Base-by-base conservation (phyloP, 2,329 filamentous ascomycete species). In the Trichophaea hybrida region DNA sequence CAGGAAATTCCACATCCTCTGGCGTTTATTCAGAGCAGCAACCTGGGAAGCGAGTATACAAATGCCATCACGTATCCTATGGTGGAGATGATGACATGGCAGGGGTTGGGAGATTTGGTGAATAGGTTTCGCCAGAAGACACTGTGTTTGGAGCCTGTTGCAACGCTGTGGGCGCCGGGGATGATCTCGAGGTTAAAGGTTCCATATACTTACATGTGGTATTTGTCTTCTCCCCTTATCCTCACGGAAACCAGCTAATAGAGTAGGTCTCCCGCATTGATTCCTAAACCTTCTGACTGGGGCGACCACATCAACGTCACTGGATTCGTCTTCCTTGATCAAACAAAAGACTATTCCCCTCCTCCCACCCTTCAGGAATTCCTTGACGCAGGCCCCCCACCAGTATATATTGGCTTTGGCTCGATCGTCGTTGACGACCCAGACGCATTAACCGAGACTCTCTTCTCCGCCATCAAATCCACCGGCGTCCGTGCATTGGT, bases 51-150 rank as follows among this genome's bases (percentile, higher is more conserved):
- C 1, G 81, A 80, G 17, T 86, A 87, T 69, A 81, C 83, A 10
- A 93, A 91, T 71, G 88, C 87, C 69, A 87, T 91, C 70, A 85
- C 81, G 1, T 93, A 90, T 69, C 82, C 85, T 0, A 73, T 91
- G 38, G 85, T 91, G 1, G 86, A 91, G 69, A 84, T 88, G 80
- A 87, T 91, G 78, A 85, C 88, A 1, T 95, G 89, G 89, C 88
- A 95, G 71, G 90, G 89, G 0, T 75, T 91, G 0, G 86, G 86
- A 1, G 86, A 90, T 69, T 73, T 91, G 33, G 79, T 91, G 64
- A 91, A 91, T 68, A 75, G 80, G 33, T 88, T 90, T 66, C 78
- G 87, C 51, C 76, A 81, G 4, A 80, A 82, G 58, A 86, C 81
- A 0, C 74, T 91, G 0, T 79, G 78, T 1, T 73, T 91, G 0